Conservation (phyloP, 1,284 basidiomycete genomes). For the Coriolopsis trogii region DNA sequence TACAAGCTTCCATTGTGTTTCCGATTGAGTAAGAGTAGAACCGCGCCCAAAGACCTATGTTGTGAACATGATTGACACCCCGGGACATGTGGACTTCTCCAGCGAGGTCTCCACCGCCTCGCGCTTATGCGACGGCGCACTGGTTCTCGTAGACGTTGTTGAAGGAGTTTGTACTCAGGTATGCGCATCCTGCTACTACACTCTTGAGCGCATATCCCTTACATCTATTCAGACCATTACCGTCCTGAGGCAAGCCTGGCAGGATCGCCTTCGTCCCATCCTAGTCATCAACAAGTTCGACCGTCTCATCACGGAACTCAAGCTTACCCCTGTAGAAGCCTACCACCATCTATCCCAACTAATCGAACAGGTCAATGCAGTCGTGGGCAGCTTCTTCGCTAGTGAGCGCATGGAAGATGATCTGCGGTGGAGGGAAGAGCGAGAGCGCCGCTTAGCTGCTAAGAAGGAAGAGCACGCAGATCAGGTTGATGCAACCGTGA, state of each 20-base stretch:
- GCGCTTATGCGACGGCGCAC: slow-evolving; percentile 91
- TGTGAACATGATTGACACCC: slow-evolving; percentile 97
- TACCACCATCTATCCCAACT: slow-evolving; percentile 93
- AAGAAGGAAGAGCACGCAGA: slow-evolving; percentile 74
- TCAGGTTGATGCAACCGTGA: slow-evolving; percentile 60
- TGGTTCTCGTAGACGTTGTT: slow-evolving; percentile 97
- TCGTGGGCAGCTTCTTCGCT: slow-evolving; percentile 97
- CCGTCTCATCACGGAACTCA: slow-evolving; percentile 92
- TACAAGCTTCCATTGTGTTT: slow-evolving; percentile 25
- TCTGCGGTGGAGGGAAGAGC: slow-evolving; percentile 89
- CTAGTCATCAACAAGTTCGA: slow-evolving; percentile 99
- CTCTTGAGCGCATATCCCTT: not conserved
- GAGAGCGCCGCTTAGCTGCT: slow-evolving; percentile 78
- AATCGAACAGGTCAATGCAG: slow-evolving; percentile 97
- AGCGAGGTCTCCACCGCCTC: slow-evolving; percentile 96
- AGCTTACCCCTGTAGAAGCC: slow-evolving; percentile 89
- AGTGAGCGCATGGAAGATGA: slow-evolving; percentile 98
- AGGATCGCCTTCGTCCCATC: slow-evolving; percentile 87
- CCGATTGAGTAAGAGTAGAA: slow-evolving; percentile 42
- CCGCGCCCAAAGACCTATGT: slow-evolving; percentile 66
- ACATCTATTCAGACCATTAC: slow-evolving; percentile 78
- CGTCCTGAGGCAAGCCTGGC: slow-evolving; percentile 94
- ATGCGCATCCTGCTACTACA: not conserved
- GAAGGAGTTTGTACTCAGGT: slow-evolving; percentile 99
- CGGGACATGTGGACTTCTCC: slow-evolving; percentile 98